phyloP scores from a whole-genome alignment of 495 filamentous ascomycete species.

The Penicillium pancosmium region DNA sequence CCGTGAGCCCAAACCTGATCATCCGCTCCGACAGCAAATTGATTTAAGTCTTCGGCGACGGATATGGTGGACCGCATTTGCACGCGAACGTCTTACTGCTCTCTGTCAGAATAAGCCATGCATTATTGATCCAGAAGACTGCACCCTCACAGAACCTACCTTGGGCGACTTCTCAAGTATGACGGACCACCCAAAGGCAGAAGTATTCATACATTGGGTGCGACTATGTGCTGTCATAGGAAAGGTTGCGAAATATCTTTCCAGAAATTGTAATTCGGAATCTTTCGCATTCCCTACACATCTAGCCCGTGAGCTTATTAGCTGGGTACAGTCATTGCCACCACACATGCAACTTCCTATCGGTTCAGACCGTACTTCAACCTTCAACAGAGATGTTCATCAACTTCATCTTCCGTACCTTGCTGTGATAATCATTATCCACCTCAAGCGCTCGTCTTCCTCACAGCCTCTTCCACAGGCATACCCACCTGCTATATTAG shows the following conservation, averaged over 20 bases:
- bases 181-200: slow-evolving; percentile 24
- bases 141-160: slow-evolving; percentile 32
- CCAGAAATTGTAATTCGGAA: slow-evolving; percentile 14
- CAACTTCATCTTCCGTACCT: slow-evolving; percentile 42
- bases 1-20: slow-evolving; percentile 22
- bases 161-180: slow-evolving; percentile 32
- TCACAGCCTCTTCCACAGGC: slow-evolving; percentile 32
- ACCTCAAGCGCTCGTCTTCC: slow-evolving; percentile 30
- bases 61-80: slow-evolving; percentile 45
- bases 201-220: slow-evolving; percentile 41
- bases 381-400: slow-evolving; percentile 39
- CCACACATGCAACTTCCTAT: slow-evolving; percentile 36
- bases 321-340: slow-evolving; percentile 35
- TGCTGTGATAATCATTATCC: slow-evolving; percentile 38
- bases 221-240: slow-evolving; percentile 37
- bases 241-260: slow-evolving; percentile 34
- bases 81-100: slow-evolving; percentile 39
- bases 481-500: slow-evolving; percentile 37
- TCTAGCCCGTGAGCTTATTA: slow-evolving; percentile 34
- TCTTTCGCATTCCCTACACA: slow-evolving; percentile 19
- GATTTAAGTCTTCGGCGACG: slow-evolving; percentile 31
- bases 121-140: slow-evolving; percentile 39
- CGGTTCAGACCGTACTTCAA: slow-evolving; percentile 21
- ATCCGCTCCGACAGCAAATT: slow-evolving; percentile 20
- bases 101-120: slow-evolving; percentile 39